Evolutionary conservation across 352 stramenopile species (phyloP), one percentile per base, ranked within the genome.

Genomic region (Albugo laibachii): DNA sequence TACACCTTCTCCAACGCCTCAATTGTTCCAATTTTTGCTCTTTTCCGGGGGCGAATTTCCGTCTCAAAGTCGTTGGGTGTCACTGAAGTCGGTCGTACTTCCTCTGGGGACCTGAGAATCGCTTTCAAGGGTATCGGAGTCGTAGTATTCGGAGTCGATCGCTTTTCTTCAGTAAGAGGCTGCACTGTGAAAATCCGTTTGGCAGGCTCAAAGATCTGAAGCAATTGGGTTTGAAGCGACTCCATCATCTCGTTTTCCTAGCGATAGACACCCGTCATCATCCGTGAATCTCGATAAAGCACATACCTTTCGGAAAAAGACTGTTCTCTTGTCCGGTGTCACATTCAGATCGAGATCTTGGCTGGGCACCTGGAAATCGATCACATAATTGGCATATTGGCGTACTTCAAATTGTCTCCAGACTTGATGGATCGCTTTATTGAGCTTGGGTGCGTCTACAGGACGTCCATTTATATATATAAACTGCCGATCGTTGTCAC

Each of bases 271-370:
- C 0, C 31, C 0, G 16, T 24, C 16, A 8, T 43, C 16, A 43
- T 13, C 12, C 11, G 6, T 14, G 6, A 34, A 35, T 3, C 3
- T 31, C 16, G 6, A 34, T 0, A 21, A 21, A 49, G 37, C 2
- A 61, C 59, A 35, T 59, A 83, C 71, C 52, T 83, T 52, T 38
- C 72, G 76, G 16, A 84, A n/a, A 42, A 96, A 83, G 1, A 97
- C 92, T 55, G 98, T 76, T 18, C 93, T 71, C 55, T 99, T 99
- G 71, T 99, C 93, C 1, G 94, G 94, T 18, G 88, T 93, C 16
- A 98, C 61, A 62, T 99, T 99, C 31, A 98, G 80, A 54, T 99
- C 95, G 54, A 94, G 97, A 16, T 79, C 68, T 20, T 75, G 57
- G 11, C 81, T 65, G 11, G 88, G 88, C 5, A 98, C 51, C 15